Conservation (phyloP, 768 basidiomycete genomes). For the Mycena chlorophos region DNA sequence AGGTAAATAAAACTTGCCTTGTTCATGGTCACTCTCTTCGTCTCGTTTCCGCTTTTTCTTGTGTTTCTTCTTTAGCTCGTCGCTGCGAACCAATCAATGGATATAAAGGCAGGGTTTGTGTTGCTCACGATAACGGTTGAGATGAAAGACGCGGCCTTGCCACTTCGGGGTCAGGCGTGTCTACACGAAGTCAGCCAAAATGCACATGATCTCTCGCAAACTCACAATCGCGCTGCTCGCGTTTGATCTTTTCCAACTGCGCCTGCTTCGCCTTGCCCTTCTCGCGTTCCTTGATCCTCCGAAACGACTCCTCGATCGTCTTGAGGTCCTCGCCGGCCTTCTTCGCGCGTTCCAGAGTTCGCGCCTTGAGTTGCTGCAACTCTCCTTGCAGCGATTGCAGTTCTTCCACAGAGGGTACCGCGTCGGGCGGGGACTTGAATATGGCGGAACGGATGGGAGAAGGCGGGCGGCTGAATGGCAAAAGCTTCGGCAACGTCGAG, state of each 20-base stretch:
- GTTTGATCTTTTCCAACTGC: conserved; percentile 63
- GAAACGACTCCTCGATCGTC: conserved; percentile 75
- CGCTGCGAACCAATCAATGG: conserved; percentile 28
- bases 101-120: conserved; percentile 31
- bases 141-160: conserved; percentile 51
- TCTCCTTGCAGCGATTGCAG: conserved; percentile 66
- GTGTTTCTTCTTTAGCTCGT: conserved; percentile 66
- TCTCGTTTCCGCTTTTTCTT: conserved; percentile 88
- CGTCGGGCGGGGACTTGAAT: conserved; percentile 62
- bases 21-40: conserved; percentile 65
- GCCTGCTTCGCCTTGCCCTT: conserved; percentile 68
- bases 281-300: conserved; percentile 73
- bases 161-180: conserved; percentile 50
- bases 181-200: conserved; percentile 28
- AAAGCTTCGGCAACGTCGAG: conserved; percentile 40
- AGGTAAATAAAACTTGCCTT: conserved; percentile 16
- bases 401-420: conserved; percentile 71
- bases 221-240: conserved; percentile 77
- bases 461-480: conserved; percentile 45
- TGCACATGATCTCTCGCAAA: conserved; percentile 31
- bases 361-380: conserved; percentile 53
- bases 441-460: conserved; percentile 57
- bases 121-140: conserved; percentile 43
- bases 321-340: conserved; percentile 77
- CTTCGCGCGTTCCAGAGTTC: conserved; percentile 60